Evolutionary conservation across 495 filamentous ascomycete species (phyloP).

Genomic region (Hypoxylon fragiforme): DNA sequence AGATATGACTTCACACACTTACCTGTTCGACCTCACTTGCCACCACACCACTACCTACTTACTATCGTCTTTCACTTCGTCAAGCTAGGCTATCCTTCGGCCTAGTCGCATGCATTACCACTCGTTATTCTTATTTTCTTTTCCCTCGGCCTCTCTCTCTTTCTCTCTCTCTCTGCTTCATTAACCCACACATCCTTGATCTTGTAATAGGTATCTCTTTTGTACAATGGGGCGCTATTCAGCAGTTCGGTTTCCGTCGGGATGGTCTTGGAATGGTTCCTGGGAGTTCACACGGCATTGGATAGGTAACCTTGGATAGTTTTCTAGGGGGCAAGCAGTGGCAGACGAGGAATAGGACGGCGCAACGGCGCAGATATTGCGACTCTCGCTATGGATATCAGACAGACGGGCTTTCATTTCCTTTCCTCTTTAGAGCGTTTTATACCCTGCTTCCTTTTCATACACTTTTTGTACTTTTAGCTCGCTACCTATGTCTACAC

Average conservation of each 20-base stretch:
- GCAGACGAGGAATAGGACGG: background rate
- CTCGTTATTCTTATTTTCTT: background rate
- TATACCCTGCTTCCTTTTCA: conserved; percentile 26
- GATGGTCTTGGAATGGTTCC: background rate
- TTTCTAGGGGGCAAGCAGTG: background rate
- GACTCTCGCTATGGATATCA: no score
- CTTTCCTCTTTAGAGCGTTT: conserved; percentile 24
- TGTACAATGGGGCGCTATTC: background rate
- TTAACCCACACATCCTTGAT: no score
- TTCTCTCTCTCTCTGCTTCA: no score
- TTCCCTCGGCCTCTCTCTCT: no score
- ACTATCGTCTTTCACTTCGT: background rate
- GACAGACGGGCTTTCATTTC: conserved; percentile 2
- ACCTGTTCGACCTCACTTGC: no score
- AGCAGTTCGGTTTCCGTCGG: background rate
- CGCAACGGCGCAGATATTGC: background rate
- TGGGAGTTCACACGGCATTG: background rate
- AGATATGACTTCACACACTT: no score
- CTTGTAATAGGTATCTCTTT: background rate
- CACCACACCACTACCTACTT: no score
- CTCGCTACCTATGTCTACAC: background rate
- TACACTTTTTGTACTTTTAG: conserved; percentile 24
- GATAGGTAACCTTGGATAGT: no score
- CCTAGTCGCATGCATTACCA: background rate
- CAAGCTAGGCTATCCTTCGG: background rate